A percentile compares a stretch with the other conserved stretches of the same genome.
phyloP scores from a whole-genome alignment of 164 flowering plant genomes.

The Nymphaea thermarum region DNA sequence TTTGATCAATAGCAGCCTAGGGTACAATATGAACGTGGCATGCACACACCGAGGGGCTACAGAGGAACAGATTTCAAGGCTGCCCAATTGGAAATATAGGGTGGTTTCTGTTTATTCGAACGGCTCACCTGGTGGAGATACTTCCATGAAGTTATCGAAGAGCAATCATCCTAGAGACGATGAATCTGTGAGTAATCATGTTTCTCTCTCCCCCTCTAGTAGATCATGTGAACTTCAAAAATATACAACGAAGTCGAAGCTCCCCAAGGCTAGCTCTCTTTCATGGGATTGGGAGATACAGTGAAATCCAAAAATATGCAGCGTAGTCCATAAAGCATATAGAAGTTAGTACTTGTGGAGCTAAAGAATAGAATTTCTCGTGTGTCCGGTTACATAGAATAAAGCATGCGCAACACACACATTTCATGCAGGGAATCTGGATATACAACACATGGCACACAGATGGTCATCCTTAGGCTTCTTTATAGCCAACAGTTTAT shows the following conservation, averaged over 20 bases:
- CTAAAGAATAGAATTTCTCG: no score
- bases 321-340: neutral
- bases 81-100: conserved; percentile 65
- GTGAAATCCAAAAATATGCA: neutral
- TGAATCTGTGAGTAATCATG: neutral
- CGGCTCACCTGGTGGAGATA: conserved; percentile 2
- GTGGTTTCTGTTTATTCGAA: conserved; percentile 6
- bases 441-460: no score
- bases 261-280: neutral
- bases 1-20: conserved; percentile 53
- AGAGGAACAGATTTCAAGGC: conserved; percentile 62
- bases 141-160: conserved; percentile 19
- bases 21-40: conserved; percentile 85
- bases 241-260: no score
- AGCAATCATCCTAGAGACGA: conserved; percentile 1
- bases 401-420: no score
- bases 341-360: no score
- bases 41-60: conserved; percentile 63
- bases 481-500: no score
- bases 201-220: neutral
- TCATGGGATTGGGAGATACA: neutral
- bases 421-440: no score
- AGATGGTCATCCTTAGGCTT: no score
- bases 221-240: no score
- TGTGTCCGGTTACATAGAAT: no score